Percentiles rank a stretch among this genome's conserved stretches.
Conservation (phyloP, 75 land plant genomes). For the Cupressus sempervirens region DNA sequence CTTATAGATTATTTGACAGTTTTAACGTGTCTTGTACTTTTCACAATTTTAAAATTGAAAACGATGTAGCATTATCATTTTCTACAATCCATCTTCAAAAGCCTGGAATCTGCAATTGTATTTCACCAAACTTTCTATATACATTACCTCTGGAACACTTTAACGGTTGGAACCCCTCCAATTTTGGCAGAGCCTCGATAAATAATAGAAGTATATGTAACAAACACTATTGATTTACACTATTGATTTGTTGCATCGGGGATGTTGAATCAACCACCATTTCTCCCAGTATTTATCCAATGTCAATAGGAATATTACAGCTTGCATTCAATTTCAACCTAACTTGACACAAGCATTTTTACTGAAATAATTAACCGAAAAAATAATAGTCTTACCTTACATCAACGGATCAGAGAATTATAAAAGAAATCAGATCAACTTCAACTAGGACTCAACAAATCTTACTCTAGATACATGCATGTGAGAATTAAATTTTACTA, state of each 20-base stretch:
- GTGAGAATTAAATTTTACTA: background rate
- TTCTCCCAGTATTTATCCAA: background rate
- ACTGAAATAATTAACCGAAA: background rate
- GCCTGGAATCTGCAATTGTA: background rate
- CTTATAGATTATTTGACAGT: background rate
- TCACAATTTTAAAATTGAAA: background rate
- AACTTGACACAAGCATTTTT: background rate
- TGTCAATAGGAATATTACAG: background rate
- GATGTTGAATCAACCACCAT: background rate
- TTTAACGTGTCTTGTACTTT: background rate
- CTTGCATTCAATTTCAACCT: background rate
- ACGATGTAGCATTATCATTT: background rate
- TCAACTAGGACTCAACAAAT: background rate
- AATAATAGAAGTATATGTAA: background rate
- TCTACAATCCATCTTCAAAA: background rate
- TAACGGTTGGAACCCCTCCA: background rate
- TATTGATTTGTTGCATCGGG: background rate
- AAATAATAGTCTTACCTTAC: background rate
- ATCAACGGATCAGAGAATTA: background rate
- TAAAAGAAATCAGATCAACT: background rate
- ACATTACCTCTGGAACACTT: background rate
- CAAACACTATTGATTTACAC: background rate
- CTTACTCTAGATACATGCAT: background rate
- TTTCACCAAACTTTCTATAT: background rate
- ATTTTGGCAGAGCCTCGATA: background rate